Evolutionary conservation across 2,329 filamentous ascomycete species (phyloP), one percentile per base, ranked within the genome.

Genomic region (Microsporum audouinii): DNA sequence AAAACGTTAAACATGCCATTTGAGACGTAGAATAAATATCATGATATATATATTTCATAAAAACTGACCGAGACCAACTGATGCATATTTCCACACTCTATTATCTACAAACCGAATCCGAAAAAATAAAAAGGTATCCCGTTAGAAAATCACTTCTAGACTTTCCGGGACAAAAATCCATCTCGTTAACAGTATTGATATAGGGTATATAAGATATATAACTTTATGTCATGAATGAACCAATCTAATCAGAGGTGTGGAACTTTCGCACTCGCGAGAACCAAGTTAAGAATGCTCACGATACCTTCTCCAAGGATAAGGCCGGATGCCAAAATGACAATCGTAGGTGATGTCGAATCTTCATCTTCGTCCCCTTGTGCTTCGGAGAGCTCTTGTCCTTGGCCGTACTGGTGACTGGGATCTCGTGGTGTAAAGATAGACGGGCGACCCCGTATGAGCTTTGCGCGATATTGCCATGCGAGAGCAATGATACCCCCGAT

Each of bases 241-340:
- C 17, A 12, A 27, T n/a, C 17, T 23, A 23, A n/a, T 62, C 23
- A 66, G 34, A 89, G 75, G 79, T 94, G 89, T 58, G 89, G 88
- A 61, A 95, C 88, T 2, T 80, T 76, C 7, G 85, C 78, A 71
- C 88, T 91, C 61, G 95, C 90, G 69, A 99, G 77, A 6, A 88
- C 76, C 60, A 99, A 75, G 71, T 96, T 97, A 31, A 94, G 81
- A 68, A 99, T 96, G 70, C 91, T 96, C 65, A 96, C 78, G 65
- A 97, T 84, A 0, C 92, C 92, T 72, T 97, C 92, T 0, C 92
- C 91, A 5, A 99, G 78, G 65, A 99, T 96, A 63, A 97, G 84
- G 0, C 94, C 94, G 62, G 83, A 86, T 0, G 94, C 92, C 43
- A 97, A 76, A n/a, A 97, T 87, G 66, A 97, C 91, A 59, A 97